phyloP scores from a whole-genome alignment of 331 rosid genomes.

The Ulmus americana region DNA sequence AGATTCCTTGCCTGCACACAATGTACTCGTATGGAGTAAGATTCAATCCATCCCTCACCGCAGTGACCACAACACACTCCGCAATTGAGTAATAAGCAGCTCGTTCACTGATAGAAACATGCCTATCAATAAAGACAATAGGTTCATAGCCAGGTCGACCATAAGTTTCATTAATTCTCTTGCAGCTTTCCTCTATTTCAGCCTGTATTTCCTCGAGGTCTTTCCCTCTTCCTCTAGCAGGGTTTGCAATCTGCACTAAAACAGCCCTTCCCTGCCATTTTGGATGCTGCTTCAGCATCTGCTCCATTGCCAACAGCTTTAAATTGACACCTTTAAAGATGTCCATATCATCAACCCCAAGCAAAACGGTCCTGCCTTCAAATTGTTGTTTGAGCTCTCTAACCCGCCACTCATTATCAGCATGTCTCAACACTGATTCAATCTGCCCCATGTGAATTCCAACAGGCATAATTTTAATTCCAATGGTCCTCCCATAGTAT shows the following conservation, averaged over 20 bases:
- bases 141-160: conserved; percentile 41
- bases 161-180: conserved; percentile 38
- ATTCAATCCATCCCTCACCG: conserved; percentile 54
- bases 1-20: conserved; percentile 48
- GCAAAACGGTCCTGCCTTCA: conserved; percentile 32
- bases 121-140: conserved; percentile 38
- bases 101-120: conserved; percentile 44
- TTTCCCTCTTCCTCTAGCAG: conserved; percentile 45
- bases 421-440: conserved; percentile 28
- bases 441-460: conserved; percentile 45
- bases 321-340: conserved; percentile 41
- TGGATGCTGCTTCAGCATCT: conserved; percentile 38
- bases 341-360: conserved; percentile 43
- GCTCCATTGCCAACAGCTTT: conserved; percentile 42
- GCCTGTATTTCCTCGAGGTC: conserved; percentile 49
- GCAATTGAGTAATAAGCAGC: conserved; percentile 45
- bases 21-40: conserved; percentile 49
- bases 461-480: conserved; percentile 43
- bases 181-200: conserved; percentile 35
- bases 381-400: conserved; percentile 35
- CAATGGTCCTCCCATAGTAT: conserved; percentile 39
- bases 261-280: conserved; percentile 41
- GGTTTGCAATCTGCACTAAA: conserved; percentile 40
- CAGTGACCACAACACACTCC: conserved; percentile 48
- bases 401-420: conserved; percentile 41